Evolutionary conservation across 129 eudicot genomes (phyloP).

Genomic region (Flaveria trinervia): DNA sequence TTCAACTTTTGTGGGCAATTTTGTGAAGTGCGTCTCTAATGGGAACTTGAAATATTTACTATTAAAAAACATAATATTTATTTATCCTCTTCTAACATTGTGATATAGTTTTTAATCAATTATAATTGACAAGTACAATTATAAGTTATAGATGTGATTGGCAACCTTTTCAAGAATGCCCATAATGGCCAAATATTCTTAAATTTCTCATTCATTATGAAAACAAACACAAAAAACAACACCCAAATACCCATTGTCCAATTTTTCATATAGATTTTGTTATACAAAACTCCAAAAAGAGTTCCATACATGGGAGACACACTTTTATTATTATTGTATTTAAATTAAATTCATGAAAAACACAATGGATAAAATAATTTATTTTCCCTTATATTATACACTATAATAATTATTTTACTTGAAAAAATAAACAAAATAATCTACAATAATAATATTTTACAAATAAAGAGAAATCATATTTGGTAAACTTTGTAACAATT

Average conservation of each 20-base stretch:
- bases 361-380: too few relatives aligned
- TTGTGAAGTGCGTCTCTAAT: not conserved
- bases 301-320: constrained; percentile 23
- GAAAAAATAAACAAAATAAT: too few relatives aligned
- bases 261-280: constrained; percentile 24
- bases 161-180: constrained; percentile 41
- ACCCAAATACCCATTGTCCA: constrained; percentile 21
- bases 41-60: not conserved
- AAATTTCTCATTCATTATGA: constrained; percentile 37
- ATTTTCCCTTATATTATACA: not conserved
- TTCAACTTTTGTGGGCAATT: not conserved
- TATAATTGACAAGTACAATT: constrained; percentile 38
- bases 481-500: too few relatives aligned
- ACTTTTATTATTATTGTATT: too few relatives aligned
- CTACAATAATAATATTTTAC: not conserved
- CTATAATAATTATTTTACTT: not conserved
- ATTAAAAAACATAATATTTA: constrained; percentile 1
- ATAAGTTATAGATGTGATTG: constrained; percentile 36
- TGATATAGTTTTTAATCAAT: constrained; percentile 29
- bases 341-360: too few relatives aligned
- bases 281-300: constrained; percentile 26
- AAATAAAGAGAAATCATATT: not conserved
- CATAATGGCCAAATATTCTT: constrained; percentile 39
- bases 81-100: not conserved
- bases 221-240: constrained; percentile 40